Evolutionary conservation across 371 early-diverging fungal genomes (phyloP), one percentile per base, ranked within the genome.

Genomic region (Mortierella sp.): DNA sequence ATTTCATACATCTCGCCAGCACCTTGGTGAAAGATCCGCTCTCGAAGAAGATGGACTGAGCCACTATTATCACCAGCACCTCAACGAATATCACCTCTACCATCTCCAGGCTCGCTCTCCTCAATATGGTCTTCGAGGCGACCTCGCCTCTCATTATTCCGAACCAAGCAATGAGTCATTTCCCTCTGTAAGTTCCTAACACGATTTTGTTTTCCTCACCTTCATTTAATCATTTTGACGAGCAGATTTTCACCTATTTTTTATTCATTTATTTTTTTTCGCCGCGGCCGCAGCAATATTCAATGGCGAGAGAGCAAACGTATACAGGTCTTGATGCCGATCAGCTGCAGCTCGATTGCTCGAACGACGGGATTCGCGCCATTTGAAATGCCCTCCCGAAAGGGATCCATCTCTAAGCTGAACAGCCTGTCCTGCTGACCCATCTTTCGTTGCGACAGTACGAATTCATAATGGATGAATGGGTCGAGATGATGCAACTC

Each of bases 401-500:
- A 9, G 55, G 57, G 5, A 62, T 70, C 8, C 22, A 20, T 14
- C 16, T 16, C 10, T 66, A 64, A n/a, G 59, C 37, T 0, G 39
- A 26, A 10, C 63, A 64, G 9, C 64, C 65, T 11, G 49, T 30
- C 16, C 49, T 35, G 11, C 58, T 66, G 70, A 75, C 70, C 14
- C 70, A 70, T 37, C 59, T 75, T 2, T 39, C 63, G 1, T 39
- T 75, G 22, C 26, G 51, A 24, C 76, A 49, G 40, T 66, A 75
- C 26, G 66, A 66, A 22, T 75, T 75, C 28, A 18, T 62, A 24
- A 54, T 66, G 51, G 66, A 75, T 1, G 70, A 70, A 30, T 75
- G 76, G 76, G 22, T 75, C 47, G 57, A 45, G 40, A 66, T 75
- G 66, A 75, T 75, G 70, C 62, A 30, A 28, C 35, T 40, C 51